phyloP scores from a whole-genome alignment of 176 grass and related monocot species.

The Sorghum bicolor region DNA sequence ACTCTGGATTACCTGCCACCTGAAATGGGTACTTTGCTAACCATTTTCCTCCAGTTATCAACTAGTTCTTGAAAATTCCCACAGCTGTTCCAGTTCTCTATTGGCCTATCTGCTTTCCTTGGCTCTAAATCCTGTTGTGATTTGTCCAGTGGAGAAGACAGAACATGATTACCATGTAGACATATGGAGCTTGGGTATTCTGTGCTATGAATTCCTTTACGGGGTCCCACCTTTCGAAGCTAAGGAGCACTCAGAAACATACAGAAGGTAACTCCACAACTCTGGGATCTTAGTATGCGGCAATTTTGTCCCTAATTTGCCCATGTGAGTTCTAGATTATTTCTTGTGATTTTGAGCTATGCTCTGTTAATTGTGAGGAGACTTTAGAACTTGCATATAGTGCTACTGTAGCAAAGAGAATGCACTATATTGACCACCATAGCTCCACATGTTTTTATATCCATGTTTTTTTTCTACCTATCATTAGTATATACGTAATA shows the following conservation, averaged over 20 bases:
- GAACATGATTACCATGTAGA: constrained; percentile 90
- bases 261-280: constrained; percentile 63
- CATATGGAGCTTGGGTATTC: constrained; percentile 92
- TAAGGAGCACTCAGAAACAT: constrained; percentile 94
- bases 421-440: background rate
- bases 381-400: background rate
- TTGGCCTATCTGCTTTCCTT: background rate
- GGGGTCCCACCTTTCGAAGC: constrained; percentile 93
- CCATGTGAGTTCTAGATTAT: background rate
- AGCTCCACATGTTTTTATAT: background rate
- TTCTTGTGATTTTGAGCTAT: constrained; percentile 4
- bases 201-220: constrained; percentile 93
- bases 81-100: background rate
- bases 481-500: background rate
- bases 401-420: background rate
- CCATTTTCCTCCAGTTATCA: background rate
- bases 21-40: constrained; percentile 84
- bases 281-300: background rate
- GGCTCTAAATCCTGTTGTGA: constrained; percentile 9
- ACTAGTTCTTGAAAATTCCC: background rate
- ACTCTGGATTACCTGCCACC: constrained; percentile 94
- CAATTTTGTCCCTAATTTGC: background rate
- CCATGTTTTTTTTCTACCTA: background rate
- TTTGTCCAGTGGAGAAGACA: constrained; percentile 69
- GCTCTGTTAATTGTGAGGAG: background rate